phyloP scores from a whole-genome alignment of 208 protist genomes.

The Acanthamoeba culbertsoni region DNA sequence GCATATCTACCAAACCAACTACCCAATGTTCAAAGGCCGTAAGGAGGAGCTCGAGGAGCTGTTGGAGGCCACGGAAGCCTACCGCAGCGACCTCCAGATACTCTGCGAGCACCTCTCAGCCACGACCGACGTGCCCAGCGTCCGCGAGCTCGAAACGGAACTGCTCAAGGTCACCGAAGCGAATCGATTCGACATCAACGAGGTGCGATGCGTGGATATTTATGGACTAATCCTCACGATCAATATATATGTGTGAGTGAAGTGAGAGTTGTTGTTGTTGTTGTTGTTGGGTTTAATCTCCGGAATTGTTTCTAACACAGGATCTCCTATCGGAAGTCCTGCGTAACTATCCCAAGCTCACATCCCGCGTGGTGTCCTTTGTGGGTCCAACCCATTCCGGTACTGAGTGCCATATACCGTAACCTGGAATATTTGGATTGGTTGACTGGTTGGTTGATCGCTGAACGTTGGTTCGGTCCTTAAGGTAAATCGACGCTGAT shows the following conservation, averaged over 20 bases:
- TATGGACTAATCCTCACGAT: no score
- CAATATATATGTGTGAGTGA: no score
- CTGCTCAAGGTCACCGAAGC: neutral
- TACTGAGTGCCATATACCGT: no score
- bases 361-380: neutral
- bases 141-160: neutral
- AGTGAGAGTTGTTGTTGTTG: no score
- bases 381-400: neutral
- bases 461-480: neutral
- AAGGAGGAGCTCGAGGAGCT: neutral
- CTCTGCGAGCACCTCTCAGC: slow-evolving; percentile 17
- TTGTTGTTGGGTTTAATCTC: no score
- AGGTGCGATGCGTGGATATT: neutral
- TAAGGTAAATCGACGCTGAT: slow-evolving; percentile 26
- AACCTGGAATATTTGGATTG: no score
- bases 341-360: neutral
- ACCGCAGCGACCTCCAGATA: neutral
- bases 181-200: slow-evolving; percentile 14
- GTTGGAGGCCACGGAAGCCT: neutral
- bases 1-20: slow-evolving; percentile 1
- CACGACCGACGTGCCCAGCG: slow-evolving; percentile 8
- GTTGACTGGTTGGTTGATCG: no score
- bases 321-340: neutral
- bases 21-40: neutral
- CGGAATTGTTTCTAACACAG: neutral